Conservation (phyloP, 2,329 filamentous ascomycete species). For the Apiospora koreana region DNA sequence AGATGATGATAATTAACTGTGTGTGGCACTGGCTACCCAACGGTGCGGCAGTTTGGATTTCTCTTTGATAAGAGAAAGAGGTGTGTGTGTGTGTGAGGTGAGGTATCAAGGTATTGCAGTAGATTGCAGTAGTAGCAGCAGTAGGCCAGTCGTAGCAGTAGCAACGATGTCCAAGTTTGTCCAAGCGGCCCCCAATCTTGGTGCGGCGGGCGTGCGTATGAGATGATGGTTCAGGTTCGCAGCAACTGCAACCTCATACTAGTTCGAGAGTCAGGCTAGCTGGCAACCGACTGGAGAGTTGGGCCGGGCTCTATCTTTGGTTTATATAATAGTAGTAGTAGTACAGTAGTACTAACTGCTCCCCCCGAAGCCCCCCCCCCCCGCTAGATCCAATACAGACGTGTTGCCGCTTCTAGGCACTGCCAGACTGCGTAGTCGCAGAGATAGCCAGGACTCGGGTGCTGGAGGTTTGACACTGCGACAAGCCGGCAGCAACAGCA, state of each 20-base stretch:
- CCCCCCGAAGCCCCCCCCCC: neutral
- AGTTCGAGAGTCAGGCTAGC: neutral
- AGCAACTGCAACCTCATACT: neutral
- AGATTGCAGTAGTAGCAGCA: neutral
- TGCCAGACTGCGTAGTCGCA: neutral
- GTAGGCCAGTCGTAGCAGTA: neutral
- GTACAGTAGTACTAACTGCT: too few species aligned
- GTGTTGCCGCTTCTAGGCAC: neutral
- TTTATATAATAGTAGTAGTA: too few species aligned
- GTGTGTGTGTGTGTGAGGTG: too few species aligned
- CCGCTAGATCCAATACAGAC: neutral
- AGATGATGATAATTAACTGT: neutral
- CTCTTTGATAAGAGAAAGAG: neutral
- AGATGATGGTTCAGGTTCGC: neutral
- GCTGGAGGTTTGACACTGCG: neutral
- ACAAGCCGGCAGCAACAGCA: neutral
- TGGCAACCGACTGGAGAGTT: neutral
- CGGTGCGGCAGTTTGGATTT: neutral
- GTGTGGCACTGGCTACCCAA: neutral
- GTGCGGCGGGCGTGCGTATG: neutral
- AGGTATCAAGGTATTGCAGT: too few species aligned
- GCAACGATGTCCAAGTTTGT: neutral
- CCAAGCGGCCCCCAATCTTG: neutral
- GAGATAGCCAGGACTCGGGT: neutral
- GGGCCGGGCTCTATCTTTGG: neutral